Base-by-base conservation (phyloP, 768 basidiomycete species). In the Naematelia aurantialba region DNA sequence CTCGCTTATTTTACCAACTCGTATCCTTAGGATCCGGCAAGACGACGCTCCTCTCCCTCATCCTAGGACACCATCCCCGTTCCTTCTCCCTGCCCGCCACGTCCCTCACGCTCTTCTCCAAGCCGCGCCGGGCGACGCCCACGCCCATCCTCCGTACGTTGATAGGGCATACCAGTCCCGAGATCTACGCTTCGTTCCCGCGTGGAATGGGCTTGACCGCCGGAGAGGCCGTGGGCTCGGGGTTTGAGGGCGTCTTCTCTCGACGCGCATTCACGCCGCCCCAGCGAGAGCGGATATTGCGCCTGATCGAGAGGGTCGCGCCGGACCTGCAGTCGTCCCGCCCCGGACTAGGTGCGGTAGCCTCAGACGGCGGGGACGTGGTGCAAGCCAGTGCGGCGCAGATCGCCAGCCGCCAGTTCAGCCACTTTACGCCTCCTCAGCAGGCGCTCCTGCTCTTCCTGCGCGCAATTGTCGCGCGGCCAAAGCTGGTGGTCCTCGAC, bases 31-130 rank as follows among this genome's bases (percentile, higher is more conserved):
- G 94, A 46, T 91, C 90, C 0, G 94, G 94, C 14, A 99, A 98
- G 79, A 92, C 92, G 0, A 98, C 94, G 0, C 85, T 97, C 4
- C 81, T 97, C 21, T 86, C 93, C 17, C 76, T 97, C 27, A 79
- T 99, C 39, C 91, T 91, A 0, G 94, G 94, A 24, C 91, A 94
- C 72, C 94, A 98, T 75, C 94, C 94, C 0, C 89, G 91, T 61
- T 97, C 94, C 0, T 98, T 88, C 79, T 86, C 86, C 3, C 89
- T 78, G 44, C 78, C 78, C 2, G 34, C 71, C 2, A 4, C 90
- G 70, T 62, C 81, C 58, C 80, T 89, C 17, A 69, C 72, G 11
- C 81, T 90, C 60, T 86, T 89, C 65, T 80, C 81, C 45, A 79
- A 80, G 26, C 85, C 85, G 2, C 86, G 91, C 4, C 76, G 81